phyloP scores from a whole-genome alignment of 2,329 filamentous ascomycete species.

The Taxawa tesnikishii region DNA sequence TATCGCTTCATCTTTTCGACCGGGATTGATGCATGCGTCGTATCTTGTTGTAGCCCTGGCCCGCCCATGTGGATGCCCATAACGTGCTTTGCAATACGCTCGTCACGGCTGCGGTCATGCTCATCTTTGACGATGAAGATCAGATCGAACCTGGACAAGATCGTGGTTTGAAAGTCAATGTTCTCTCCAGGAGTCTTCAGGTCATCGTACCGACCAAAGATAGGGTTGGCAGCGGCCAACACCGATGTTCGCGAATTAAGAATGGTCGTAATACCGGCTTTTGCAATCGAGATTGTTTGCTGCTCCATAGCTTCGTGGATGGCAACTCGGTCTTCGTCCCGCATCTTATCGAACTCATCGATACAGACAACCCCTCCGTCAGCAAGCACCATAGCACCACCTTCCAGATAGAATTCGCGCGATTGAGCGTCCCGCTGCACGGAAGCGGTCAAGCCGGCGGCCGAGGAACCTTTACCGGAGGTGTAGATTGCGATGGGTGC shows the following conservation, averaged over 20 bases:
- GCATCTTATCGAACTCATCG: slow-evolving; percentile 99
- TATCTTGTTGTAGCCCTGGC: slow-evolving; percentile 67
- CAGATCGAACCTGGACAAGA: slow-evolving; percentile 97
- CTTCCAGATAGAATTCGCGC: slow-evolving; percentile 94
- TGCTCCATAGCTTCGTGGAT: slow-evolving; percentile 99
- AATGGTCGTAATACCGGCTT: slow-evolving; percentile 96
- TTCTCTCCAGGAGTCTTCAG: slow-evolving; percentile 97
- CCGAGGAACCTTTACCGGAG: slow-evolving; percentile 94
- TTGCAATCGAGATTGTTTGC: slow-evolving; percentile 97
- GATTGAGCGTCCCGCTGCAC: slow-evolving; percentile 88
- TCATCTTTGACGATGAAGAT: slow-evolving; percentile 98
- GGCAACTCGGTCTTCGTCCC: slow-evolving; percentile 91
- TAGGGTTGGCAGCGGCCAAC: slow-evolving; percentile 88
- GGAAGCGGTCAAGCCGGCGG: slow-evolving; percentile 91
- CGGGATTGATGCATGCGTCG: slow-evolving; percentile 74
- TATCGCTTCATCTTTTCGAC: slow-evolving; percentile 97
- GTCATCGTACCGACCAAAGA: slow-evolving; percentile 96
- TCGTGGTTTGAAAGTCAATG: slow-evolving; percentile 98
- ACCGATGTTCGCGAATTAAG: slow-evolving; percentile 93
- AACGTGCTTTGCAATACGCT: slow-evolving; percentile 90
- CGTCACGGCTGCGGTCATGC: slow-evolving; percentile 78
- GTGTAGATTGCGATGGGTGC: slow-evolving; percentile 97
- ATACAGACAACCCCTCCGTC: slow-evolving; percentile 97
- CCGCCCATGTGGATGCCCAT: slow-evolving; percentile 96
- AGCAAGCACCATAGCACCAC: slow-evolving; percentile 94